Evolutionary conservation across 805 yeast genomes (phyloP).

Genomic region (Barnettozyma californica): DNA sequence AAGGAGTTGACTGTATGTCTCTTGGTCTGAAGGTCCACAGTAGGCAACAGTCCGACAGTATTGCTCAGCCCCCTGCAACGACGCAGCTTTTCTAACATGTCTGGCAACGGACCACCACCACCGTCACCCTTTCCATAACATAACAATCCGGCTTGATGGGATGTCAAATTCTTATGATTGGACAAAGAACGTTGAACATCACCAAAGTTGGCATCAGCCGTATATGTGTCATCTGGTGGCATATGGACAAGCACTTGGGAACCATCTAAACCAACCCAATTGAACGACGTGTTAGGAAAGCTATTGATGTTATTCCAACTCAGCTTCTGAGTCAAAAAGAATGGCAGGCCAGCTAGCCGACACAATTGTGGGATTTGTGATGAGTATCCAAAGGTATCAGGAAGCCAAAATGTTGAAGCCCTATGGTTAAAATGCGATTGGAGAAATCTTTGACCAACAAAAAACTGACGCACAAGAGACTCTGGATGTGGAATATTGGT

Average conservation of each 20-base stretch:
- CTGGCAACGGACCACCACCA: constrained; percentile 96
- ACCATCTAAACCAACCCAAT: constrained; percentile 94
- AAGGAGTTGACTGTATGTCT: constrained; percentile 61
- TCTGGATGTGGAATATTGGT: constrained; percentile 96
- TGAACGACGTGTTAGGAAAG: constrained; percentile 87
- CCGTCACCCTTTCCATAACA: constrained; percentile 96
- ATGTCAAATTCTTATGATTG: constrained; percentile 80
- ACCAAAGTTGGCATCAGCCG: constrained; percentile 89
- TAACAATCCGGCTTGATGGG: constrained; percentile 74
- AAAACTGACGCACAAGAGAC: constrained; percentile 79
- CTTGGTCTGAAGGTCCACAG: constrained; percentile 65
- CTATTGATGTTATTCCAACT: constrained; percentile 94
- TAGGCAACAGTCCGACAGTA: constrained; percentile 74
- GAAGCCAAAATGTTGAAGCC: constrained; percentile 85
- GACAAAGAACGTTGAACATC: constrained; percentile 77
- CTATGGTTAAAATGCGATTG: constrained; percentile 71
- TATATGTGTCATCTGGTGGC: constrained; percentile 97
- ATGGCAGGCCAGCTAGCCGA: constrained; percentile 76
- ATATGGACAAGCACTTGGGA: constrained; percentile 91
- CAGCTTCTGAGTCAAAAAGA: constrained; percentile 86
- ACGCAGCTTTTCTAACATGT: constrained; percentile 88
- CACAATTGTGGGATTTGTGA: constrained; percentile 94
- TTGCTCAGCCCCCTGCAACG: constrained; percentile 86
- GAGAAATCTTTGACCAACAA: constrained; percentile 86
- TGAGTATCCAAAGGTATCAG: constrained; percentile 95